phyloP scores from a whole-genome alignment of 2,329 filamentous ascomycete species.

The Fusarium sambucinum region DNA sequence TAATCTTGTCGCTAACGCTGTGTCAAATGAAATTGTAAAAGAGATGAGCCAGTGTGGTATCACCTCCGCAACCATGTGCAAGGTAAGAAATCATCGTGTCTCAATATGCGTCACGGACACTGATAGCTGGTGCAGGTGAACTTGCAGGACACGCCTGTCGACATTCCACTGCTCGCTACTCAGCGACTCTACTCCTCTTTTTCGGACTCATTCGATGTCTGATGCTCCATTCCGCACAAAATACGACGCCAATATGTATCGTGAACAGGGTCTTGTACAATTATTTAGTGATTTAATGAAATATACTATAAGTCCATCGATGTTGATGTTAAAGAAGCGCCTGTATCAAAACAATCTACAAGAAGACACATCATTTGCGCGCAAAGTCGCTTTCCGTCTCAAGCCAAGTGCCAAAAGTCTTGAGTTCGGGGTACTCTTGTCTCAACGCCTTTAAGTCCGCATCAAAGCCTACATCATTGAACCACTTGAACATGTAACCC shows the following conservation, averaged over 20 bases:
- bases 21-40: conserved; percentile 15
- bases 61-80: conserved; percentile 4
- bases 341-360: not conserved
- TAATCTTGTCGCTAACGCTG: conserved; percentile 4
- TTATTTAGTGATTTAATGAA: not conserved
- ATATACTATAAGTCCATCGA: not conserved
- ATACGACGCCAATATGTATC: too few relatives aligned
- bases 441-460: conserved; percentile 15
- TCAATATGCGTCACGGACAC: not conserved
- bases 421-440: conserved; percentile 17
- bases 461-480: conserved; percentile 20
- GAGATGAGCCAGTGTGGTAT: conserved; percentile 20
- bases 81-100: not conserved
- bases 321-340: not conserved
- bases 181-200: conserved; percentile 8
- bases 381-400: conserved; percentile 25
- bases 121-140: not conserved
- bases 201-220: not conserved
- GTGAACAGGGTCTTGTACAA: not conserved
- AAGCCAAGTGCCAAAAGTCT: conserved; percentile 14
- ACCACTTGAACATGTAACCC: conserved; percentile 31
- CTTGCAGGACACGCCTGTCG: not conserved
- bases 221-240: too few relatives aligned
- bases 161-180: conserved; percentile 20
- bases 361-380: not conserved